Conservation (phyloP, 2,329 filamentous ascomycete genomes). For the Penicillium concentricum region DNA sequence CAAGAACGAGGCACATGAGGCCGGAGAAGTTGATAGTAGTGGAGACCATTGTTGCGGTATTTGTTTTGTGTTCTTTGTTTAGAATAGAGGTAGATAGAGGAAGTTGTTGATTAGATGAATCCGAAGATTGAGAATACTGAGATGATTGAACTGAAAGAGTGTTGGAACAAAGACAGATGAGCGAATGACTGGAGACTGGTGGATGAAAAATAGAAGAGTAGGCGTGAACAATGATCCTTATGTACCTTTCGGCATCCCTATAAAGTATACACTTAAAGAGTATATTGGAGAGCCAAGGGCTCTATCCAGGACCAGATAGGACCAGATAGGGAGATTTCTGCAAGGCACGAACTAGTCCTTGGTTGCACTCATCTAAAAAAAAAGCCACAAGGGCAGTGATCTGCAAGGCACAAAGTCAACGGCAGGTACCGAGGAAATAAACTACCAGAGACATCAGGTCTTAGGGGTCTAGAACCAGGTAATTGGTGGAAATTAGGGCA, state of each 20-base stretch:
- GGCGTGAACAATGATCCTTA: conserved; percentile 16
- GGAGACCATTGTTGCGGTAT: conserved; percentile 23
- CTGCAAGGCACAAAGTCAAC: conserved; percentile 22
- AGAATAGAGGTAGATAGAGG: not conserved
- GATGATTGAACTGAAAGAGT: conserved; percentile 7
- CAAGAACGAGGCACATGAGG: conserved; percentile 32
- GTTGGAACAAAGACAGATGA: conserved; percentile 8
- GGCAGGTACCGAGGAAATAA: conserved; percentile 4
- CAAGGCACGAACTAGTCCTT: conserved; percentile 24
- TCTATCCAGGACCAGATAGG: conserved; percentile 9
- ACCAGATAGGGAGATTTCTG: conserved; percentile 13
- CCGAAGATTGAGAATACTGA: conserved; percentile 1
- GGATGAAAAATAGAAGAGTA: conserved; percentile 8
- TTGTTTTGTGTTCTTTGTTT: not conserved
- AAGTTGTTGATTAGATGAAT: conserved; percentile 9
- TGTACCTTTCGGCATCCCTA: conserved; percentile 18
- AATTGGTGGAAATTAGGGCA: not conserved
- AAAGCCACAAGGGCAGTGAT: conserved; percentile 20
- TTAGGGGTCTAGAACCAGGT: not conserved
- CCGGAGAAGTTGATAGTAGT: conserved; percentile 27
- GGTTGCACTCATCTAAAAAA: conserved; percentile 12
- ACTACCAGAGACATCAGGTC: conserved; percentile 19
- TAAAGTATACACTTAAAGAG: conserved; percentile 7
- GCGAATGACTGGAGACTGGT: conserved; percentile 20
- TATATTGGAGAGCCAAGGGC: conserved; percentile 16